Base-by-base conservation (phyloP, 2,329 filamentous ascomycete genomes). In the Hirsutella thompsonii region DNA sequence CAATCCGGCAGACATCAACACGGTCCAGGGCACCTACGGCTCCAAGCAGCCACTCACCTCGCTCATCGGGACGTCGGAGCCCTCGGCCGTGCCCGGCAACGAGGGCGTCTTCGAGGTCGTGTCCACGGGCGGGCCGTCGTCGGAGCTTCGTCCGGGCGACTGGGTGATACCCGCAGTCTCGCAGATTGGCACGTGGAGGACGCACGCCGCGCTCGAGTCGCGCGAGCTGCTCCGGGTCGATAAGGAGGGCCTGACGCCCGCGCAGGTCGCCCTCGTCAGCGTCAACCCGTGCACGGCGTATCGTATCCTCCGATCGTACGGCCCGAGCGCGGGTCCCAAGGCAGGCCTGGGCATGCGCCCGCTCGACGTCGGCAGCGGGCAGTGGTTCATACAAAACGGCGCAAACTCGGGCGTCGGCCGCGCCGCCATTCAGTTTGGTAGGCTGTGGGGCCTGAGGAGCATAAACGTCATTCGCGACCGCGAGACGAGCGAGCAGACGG, bases 1-100 rank as follows among this genome's bases (percentile, higher is more conserved):
- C 61, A 98, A 98, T 67, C 92, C 92, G 20, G 89, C 92, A 55
- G 92, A 98, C 65, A 85, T 98, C 62, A 98, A 98, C 69, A 90
- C 90, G 54, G 85, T 98, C 55, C 92, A 98, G 68, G 92, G 92
- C 49, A 88, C 90, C 4, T 98, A 98, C 66, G 90, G 90, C 46
- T 79, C 79, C 36, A 87, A 87, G 58, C 88, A 89, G 0, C 68
- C 74, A 36, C 89, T 94, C 62, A 80, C 77, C 16, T 80, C 79
- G 5, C 63, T 76, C 1, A 76, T 98, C 41, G 84, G 88, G 42
- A 95, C 89, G 0, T 50, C 77, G 1, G 68, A 79, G 20, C 87
- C 89, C 2, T 76, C 83, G 8, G 85, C 86, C 1, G 76, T 92
- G 2, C 83, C 79, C 2, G 88, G 88, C 20, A 96, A 95, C 58